Evolutionary conservation across 2,329 filamentous ascomycete species (phyloP).

Genomic region (Epichloe scottii): DNA sequence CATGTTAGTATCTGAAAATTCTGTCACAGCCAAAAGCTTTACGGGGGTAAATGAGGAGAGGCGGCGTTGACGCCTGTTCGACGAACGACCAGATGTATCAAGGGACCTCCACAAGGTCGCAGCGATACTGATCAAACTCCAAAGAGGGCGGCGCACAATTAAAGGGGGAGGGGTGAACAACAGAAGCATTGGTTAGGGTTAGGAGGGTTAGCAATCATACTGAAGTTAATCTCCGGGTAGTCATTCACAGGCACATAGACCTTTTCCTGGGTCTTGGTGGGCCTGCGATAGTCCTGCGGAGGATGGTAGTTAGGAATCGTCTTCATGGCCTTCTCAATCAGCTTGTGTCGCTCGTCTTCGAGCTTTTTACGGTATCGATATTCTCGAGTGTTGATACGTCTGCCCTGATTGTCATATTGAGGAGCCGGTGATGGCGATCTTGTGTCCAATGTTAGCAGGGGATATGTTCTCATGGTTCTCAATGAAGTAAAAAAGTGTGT

Average conservation of each 20-base stretch:
- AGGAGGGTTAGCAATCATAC: constrained; percentile 99
- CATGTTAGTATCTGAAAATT: constrained; percentile 64
- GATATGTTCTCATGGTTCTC: not conserved
- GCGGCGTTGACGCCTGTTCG: constrained; percentile 10
- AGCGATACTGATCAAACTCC: constrained; percentile 33
- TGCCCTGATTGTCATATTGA: constrained; percentile 98
- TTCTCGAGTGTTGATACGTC: constrained; percentile 97
- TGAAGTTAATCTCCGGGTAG: constrained; percentile 99
- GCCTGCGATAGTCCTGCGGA: constrained; percentile 93
- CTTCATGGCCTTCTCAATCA: constrained; percentile 99
- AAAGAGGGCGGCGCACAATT: constrained; percentile 15
- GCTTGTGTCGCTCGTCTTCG: constrained; percentile 96
- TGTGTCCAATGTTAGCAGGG: constrained; percentile 23
- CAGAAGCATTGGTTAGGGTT: constrained; percentile 53
- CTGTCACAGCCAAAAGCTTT: constrained; percentile 16
- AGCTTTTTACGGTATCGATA: constrained; percentile 96
- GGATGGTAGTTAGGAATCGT: constrained; percentile 99
- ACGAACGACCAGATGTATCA: constrained; percentile 21
- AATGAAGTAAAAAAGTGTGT: not conserved
- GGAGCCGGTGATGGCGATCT: constrained; percentile 93
- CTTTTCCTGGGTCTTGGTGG: constrained; percentile 99
- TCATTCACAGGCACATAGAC: constrained; percentile 99
- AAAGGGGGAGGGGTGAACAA: constrained; percentile 21
- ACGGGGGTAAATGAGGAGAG: constrained; percentile 5
- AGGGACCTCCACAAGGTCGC: constrained; percentile 18